Base-by-base conservation (phyloP, 352 stramenopile genomes). In the Pythium volutum region DNA sequence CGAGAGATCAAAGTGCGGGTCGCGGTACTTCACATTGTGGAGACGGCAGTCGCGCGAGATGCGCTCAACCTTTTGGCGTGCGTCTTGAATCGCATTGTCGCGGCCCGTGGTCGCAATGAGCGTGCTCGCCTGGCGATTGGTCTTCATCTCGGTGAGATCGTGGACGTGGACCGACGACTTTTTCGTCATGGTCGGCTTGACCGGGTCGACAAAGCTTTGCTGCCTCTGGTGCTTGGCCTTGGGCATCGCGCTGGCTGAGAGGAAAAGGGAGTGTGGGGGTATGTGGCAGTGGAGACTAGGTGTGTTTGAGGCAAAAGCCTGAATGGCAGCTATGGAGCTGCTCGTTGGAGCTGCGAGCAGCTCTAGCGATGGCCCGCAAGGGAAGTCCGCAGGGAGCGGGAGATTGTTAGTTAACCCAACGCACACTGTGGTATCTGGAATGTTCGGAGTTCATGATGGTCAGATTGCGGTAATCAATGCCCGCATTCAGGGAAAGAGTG, bases 11-110 rank as follows among this genome's bases (percentile, higher is more conserved):
- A 78, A 78, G 48, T 78, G 71, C 39, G 71, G 71, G 53, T 78
- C 71, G 55, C 71, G 71, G 54, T 78, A 78, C 67, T 78, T 78
- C 57, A 74, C 54, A 46, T 78, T 78, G 55, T 73, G 47, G 14
- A 39, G 47, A 16, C 47, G 47, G 47, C 47, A 54, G 25, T 54
- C 47, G 14, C 33, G 31, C 26, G 47, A 54, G 29, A 54, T 54
- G 29, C 47, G 47, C 27, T 54, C 47, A 14, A 54, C 47, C 16
- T 54, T 54, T 11, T 39, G 20, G 4, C 47, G 47, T 14, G 47
- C 47, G 26, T 38, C 25, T 10, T 25, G 47, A 27, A 54, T 54
- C 4, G 47, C 47, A 29, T 41, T 11, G 29, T 54, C 47, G 26
- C 47, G 47, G 10, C 47, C 47, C 27, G 47, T 26, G 12, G 47